Percentiles rank a stretch among this genome's conserved stretches.
These are phyloP conservation scores for Hypericum androsaemum DNA, from an alignment of 345 rosid genomes.

Conservation along the genomic window DNA sequence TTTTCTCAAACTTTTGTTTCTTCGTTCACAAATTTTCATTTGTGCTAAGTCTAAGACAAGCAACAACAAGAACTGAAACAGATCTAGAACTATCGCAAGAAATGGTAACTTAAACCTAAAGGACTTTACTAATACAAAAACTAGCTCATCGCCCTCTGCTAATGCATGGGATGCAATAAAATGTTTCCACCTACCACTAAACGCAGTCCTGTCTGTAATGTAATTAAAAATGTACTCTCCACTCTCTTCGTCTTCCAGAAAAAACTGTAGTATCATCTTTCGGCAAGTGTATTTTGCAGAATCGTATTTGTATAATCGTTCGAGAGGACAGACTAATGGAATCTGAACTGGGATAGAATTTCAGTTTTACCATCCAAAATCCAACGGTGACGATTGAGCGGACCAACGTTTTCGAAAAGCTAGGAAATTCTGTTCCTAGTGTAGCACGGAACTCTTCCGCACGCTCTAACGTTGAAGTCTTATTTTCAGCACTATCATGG, in stretches of 20 bases:
- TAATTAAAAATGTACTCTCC: slow-evolving; percentile 28
- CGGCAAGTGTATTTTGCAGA: slow-evolving; percentile 38
- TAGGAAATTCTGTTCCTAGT: slow-evolving; percentile 25
- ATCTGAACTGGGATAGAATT: slow-evolving; percentile 11
- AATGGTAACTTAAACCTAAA: slow-evolving; percentile 30
- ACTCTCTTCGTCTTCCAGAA: slow-evolving; percentile 27
- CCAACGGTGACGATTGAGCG: slow-evolving; percentile 34
- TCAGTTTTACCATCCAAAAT: slow-evolving; percentile 35
- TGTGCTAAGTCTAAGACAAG: neutral
- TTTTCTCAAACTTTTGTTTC: no score
- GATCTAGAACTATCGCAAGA: neutral
- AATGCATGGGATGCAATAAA: slow-evolving; percentile 27
- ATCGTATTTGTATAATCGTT: slow-evolving; percentile 12
- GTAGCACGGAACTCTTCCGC: slow-evolving; percentile 32
- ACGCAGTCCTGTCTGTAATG: slow-evolving; percentile 34
- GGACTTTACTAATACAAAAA: slow-evolving; percentile 33
- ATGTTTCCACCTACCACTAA: slow-evolving; percentile 46
- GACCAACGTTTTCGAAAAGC: slow-evolving; percentile 33
- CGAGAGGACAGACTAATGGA: neutral
- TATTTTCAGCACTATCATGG: slow-evolving; percentile 14
- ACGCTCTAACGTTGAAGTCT: slow-evolving; percentile 24
- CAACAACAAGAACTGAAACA: neutral
- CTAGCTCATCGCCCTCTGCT: slow-evolving; percentile 34
- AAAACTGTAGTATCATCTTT: slow-evolving; percentile 22
- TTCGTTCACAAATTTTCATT: no score